These are phyloP conservation scores for Russula vinacea DNA, from an alignment of 768 basidiomycete species.

Conservation along the genomic window DNA sequence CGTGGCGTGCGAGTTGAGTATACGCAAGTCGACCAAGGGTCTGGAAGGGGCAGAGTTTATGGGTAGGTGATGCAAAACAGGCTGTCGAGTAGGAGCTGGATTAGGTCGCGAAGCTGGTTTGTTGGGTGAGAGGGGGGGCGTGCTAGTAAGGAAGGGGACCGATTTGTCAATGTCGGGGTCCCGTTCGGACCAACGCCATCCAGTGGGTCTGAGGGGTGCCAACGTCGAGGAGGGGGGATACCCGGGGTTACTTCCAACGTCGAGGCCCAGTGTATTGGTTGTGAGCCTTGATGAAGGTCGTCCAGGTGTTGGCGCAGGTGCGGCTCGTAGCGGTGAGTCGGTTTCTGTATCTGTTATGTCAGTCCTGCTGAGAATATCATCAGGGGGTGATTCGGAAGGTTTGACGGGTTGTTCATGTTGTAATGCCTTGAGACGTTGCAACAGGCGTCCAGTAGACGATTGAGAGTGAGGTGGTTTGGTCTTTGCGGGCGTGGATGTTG, in stretches of 20 bases:
- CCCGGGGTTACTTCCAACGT: constrained; percentile 29
- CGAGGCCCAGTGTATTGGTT: constrained; percentile 36
- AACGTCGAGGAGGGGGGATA: constrained; percentile 12
- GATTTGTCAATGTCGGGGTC: constrained; percentile 25
- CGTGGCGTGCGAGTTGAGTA: constrained; percentile 47
- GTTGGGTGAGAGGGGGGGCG: constrained; percentile 16
- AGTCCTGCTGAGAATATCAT: constrained; percentile 20
- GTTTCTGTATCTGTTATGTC: constrained; percentile 18
- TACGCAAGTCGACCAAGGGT: constrained; percentile 31
- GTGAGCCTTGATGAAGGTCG: constrained; percentile 21
- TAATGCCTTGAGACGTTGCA: constrained; percentile 24
- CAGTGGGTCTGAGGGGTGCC: constrained; percentile 16
- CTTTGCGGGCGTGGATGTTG: constrained; percentile 24
- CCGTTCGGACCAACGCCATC: constrained; percentile 20
- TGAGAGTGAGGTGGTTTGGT: neutral
- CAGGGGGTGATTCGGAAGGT: constrained; percentile 17
- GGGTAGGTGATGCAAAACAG: neutral
- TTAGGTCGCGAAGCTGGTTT: constrained; percentile 19
- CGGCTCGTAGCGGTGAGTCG: constrained; percentile 5
- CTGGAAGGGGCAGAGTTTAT: constrained; percentile 13
- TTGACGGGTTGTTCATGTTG: constrained; percentile 14
- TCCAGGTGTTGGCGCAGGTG: neutral
- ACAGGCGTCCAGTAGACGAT: constrained; percentile 25
- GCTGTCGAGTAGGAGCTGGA: constrained; percentile 16
- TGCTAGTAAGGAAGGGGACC: constrained; percentile 27